These are phyloP conservation scores for Tricholoma hemisulphureum DNA, from an alignment of 768 basidiomycete genomes.

Conservation along the genomic window DNA sequence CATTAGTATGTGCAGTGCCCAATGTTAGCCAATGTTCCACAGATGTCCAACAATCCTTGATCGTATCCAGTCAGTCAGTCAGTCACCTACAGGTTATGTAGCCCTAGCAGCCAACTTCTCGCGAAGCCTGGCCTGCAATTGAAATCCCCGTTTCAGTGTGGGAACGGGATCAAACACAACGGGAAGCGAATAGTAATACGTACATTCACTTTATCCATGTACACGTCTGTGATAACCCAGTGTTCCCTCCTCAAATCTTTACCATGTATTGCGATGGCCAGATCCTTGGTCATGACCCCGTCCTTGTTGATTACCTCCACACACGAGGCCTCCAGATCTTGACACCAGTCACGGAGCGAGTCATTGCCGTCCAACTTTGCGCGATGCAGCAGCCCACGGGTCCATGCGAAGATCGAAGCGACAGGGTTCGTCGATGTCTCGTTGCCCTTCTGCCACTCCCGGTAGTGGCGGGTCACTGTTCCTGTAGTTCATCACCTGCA, in stretches of 20 bases:
- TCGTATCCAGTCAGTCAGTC: neutral
- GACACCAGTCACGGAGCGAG: conserved; percentile 68
- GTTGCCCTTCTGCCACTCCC: conserved; percentile 94
- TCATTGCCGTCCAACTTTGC: conserved; percentile 89
- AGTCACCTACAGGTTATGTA: neutral
- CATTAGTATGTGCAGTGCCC: neutral
- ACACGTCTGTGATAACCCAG: conserved; percentile 94
- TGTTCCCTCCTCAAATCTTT: conserved; percentile 89
- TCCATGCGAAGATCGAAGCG: conserved; percentile 99
- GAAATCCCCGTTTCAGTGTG: neutral
- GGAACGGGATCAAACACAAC: neutral
- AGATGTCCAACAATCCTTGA: neutral
- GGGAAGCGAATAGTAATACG: conserved; percentile 24
- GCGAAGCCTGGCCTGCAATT: conserved; percentile 41
- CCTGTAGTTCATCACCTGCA: conserved; percentile 32
- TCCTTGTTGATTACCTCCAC: conserved; percentile 90
- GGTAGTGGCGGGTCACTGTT: conserved; percentile 95
- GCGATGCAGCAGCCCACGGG: conserved; percentile 88
- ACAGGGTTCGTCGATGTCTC: conserved; percentile 99
- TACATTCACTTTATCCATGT: conserved; percentile 92
- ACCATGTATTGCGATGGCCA: conserved; percentile 92
- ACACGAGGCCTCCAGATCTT: conserved; percentile 81
- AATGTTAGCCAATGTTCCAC: neutral
- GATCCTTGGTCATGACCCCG: conserved; percentile 94
- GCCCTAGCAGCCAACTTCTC: conserved; percentile 37